Base-by-base conservation (phyloP, 2,329 filamentous ascomycete species). In the Neopestalotiopsis clavispora region DNA sequence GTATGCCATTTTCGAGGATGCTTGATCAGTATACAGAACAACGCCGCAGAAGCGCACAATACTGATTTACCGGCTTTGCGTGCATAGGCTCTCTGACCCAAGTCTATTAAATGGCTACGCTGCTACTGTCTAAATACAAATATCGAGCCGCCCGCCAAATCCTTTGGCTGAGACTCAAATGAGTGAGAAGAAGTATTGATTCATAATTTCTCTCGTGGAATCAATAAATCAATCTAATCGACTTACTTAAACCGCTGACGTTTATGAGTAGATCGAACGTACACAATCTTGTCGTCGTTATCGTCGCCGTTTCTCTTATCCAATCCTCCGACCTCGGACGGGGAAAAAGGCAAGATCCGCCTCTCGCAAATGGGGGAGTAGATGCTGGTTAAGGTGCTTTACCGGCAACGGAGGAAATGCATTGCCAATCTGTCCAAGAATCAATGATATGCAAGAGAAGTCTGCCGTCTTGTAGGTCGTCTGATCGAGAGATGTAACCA, bases 361-460 rank as follows among this genome's bases (percentile, higher is more conserved):
- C 4, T 74, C 69, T 1, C 85, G 72, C 10, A 88, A 75, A 75
- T 81, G 84, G 2, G 75, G 67, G 12, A 82, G 76, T 4, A 87
- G 72, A 58, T 87, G 84, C 6, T 77, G 71, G 70, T 85, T 87
- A 0, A 88, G 71, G 0, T 83, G 77, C 40, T 79, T 77, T 1
- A 87, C 87, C 0, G 86, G 84, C 14, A 80, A 79, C 0, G 92
- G 88, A 0, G 93, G 91, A 10, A 95, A 93, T 0, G 93, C 92
- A 73, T 95, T 95, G 0, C 93, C 93, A 70, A 94, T 92, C 76
- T 94, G 92, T 70, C 81, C 0, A 78, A 67, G 74, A 95, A 94
- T 0, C 76, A 75, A 75, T 93, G 89, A 1, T 79, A 75, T 0
- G 77, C 66, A 0, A 91, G 91, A 66, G 95, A 95, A 0, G 89